Evolutionary conservation across 345 rosid species (phyloP).

Genomic region (Bruguiera parviflora): DNA sequence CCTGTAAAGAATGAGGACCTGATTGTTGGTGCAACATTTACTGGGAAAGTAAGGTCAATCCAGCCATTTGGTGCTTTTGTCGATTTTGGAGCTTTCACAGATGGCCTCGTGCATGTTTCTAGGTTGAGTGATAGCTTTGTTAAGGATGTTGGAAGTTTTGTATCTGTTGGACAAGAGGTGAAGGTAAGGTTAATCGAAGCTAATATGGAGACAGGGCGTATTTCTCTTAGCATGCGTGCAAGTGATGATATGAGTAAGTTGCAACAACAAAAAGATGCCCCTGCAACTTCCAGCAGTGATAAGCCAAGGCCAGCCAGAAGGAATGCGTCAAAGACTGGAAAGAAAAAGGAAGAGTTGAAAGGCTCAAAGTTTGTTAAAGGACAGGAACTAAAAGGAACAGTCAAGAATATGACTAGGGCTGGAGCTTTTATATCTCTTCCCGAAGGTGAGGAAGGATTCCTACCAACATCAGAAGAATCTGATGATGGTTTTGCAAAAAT

Average conservation of each 20-base stretch:
- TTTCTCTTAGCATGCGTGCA: conserved; percentile 80
- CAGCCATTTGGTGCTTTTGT: conserved; percentile 95
- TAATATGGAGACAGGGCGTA: conserved; percentile 63
- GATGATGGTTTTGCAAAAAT: conserved; percentile 59
- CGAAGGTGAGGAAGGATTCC: conserved; percentile 88
- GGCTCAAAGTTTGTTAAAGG: conserved; percentile 65
- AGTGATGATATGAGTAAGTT: conserved; percentile 50
- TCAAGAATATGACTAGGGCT: conserved; percentile 66
- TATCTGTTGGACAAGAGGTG: conserved; percentile 85
- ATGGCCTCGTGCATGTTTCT: conserved; percentile 89
- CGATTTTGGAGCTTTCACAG: conserved; percentile 86
- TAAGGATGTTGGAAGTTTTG: conserved; percentile 73
- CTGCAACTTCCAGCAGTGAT: conserved; percentile 34
- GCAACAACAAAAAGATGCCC: conserved; percentile 38
- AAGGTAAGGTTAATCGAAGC: conserved; percentile 78
- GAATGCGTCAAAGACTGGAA: conserved; percentile 44
- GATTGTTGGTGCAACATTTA: conserved; percentile 68
- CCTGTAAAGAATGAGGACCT: conserved; percentile 77
- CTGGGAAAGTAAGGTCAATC: conserved; percentile 82
- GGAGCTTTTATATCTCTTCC: conserved; percentile 86
- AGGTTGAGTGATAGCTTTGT: conserved; percentile 71
- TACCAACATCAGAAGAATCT: conserved; percentile 71
- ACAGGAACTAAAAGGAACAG: conserved; percentile 76
- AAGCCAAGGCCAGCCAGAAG: conserved; percentile 53
- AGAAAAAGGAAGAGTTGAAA: conserved; percentile 44